Evolutionary conservation across 768 basidiomycete species (phyloP), one percentile per base, ranked within the genome.

Genomic region (Hydnum rufescens): DNA sequence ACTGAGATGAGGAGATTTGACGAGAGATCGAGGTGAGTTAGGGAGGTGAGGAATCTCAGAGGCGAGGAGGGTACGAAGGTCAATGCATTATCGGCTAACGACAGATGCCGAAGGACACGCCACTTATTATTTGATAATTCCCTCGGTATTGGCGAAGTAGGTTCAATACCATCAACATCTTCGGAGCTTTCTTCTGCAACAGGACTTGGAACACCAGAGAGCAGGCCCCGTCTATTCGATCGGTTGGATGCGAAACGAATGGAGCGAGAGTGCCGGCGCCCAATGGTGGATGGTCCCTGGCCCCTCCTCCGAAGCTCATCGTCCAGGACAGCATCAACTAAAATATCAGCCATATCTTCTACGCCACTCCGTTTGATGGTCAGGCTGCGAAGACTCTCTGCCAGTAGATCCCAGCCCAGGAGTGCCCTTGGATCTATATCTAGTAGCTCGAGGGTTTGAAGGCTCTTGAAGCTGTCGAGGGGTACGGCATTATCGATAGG

Each of bases 1-100:
- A 92, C 73, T 29, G 86, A 82, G 39, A 90, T 78, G 44, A 96
- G 75, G 18, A 95, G 76, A 63, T 95, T 95, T 39, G 83, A 84
- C 19, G 89, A 90, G 39, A 93, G 73, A 65, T 93, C 87, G 56
- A 93, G 76, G 62, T 86, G 77, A 0, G 80, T 81, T 39, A 96
- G 66, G 3, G 80, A 74, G 42, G 78, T 74, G 51, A 92, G 73
- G 61, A 77, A 73, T 4, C 74, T 71, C 31, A 87, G 68, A 8
- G 75, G 67, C 19, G 76, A 72, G 25, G 76, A 61, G n/a, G 87
- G 80, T 57, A 89, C 67, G 64, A 80, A 86, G 8, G 86, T 86
- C 55, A 89, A 69, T 16, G 75, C 72, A 60, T 90, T 92, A 64
- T 87, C 82, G 32, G 82, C 69, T 3, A 92, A 71, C 25, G 75